These are phyloP conservation scores for Tephrocybe sp. DNA, from an alignment of 768 basidiomycete species.

Conservation along the genomic window DNA sequence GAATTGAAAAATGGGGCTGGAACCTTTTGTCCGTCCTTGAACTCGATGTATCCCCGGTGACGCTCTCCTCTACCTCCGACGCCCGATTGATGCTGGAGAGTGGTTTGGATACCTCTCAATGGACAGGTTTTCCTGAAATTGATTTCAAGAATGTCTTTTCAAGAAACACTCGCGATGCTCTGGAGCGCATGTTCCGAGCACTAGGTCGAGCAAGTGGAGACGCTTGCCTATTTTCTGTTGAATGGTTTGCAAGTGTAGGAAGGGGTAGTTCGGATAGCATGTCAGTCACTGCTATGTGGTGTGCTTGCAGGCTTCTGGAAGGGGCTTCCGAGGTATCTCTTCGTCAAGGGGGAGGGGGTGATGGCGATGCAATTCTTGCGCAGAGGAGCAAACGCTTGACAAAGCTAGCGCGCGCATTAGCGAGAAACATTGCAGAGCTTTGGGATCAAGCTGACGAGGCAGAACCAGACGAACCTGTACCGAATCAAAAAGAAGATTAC, in stretches of 20 bases:
- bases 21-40: constrained; percentile 78
- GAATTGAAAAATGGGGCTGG: constrained; percentile 93
- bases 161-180: constrained; percentile 44
- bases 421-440: constrained; percentile 61
- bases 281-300: constrained; percentile 80
- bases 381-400: constrained; percentile 50
- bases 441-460: constrained; percentile 53
- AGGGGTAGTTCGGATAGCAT: constrained; percentile 39
- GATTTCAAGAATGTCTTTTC: constrained; percentile 54
- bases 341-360: constrained; percentile 23
- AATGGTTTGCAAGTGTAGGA: constrained; percentile 72
- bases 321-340: constrained; percentile 59
- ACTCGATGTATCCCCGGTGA: constrained; percentile 54
- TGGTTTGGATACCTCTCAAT: constrained; percentile 32
- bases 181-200: constrained; percentile 71
- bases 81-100: constrained; percentile 60
- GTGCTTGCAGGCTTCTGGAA: constrained; percentile 71
- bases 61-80: constrained; percentile 43
- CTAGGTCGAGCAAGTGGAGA: constrained; percentile 71
- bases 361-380: constrained; percentile 22
- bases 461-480: constrained; percentile 10
- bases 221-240: constrained; percentile 69
- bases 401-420: constrained; percentile 62
- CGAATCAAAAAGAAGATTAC: constrained; percentile 30
- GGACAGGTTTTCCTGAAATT: constrained; percentile 55